Base-by-base conservation (phyloP, 129 eudicot species). In the sunflower (Helianthus annuus) region DNA sequence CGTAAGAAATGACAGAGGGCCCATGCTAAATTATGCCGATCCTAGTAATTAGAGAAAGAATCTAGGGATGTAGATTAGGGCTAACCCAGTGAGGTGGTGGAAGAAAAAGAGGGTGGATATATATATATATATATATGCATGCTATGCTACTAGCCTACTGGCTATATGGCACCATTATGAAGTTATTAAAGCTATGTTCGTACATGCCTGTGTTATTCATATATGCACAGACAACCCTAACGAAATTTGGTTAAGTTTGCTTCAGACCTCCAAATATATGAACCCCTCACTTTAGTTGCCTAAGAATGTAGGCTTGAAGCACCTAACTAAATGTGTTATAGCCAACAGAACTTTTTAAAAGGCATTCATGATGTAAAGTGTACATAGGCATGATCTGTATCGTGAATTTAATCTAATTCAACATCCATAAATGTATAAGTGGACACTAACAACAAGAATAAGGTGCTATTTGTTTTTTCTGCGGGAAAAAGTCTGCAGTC, bases 51-150 rank as follows among this genome's bases (percentile, higher is more conserved):
- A 59, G 42, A 68, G 74, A 48, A 68, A 59, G 75, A 76, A 76
- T 76, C 75, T 76, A 76, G 74, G 74, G 80, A n/a, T 68, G 68
- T 76, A 76, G 80, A 76, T 68, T 76, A 76, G 80, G 80, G 75
- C 52, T 59, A 76, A 61, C 53, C 32, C 53, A 68, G 8, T 34
- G 71, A 60, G 65, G 51, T 69, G 66, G 49, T 69, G 76, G 70
- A 38, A 44, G 62, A 69, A 77, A 76, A 77, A 45, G 51, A 68
- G 48, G 53, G 10, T 60, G 60, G 44, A 48, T 46, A 45, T 51
- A 32, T 32, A 32, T 32, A 32, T 32, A 32, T 32, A 32, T 32
- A 32, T 32, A 32, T 32, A 27, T 27, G n/a, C n/a, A n/a, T n/a
- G n/a, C n/a, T n/a, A n/a, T n/a, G n/a, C n/a, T n/a, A n/a, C n/a